Base-by-base conservation (phyloP, 495 filamentous ascomycete species). In the Lichina pygmaea region DNA sequence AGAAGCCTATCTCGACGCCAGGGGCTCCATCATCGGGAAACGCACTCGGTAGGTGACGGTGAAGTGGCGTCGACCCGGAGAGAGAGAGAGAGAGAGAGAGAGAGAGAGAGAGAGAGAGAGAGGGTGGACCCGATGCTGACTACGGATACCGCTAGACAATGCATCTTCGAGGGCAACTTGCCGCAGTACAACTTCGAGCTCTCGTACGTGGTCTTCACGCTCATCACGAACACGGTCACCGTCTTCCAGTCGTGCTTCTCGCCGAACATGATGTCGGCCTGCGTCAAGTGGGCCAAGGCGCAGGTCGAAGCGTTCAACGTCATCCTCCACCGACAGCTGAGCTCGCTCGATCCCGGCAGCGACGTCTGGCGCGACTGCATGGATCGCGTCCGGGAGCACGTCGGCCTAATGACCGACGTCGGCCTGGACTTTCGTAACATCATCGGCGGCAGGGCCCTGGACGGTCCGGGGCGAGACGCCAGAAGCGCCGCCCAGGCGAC, bases 261-360 rank as follows among this genome's bases (percentile, higher is more conserved):
- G 4, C 66, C 78, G 16, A 60, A 72, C 16, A 79, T 89, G 68
- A 84, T 81, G 64, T 89, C 81, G 51, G 83, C 85, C 5, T 85
- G 82, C 52, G 86, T 99, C 43, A 84, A 81, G 55, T 99, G 89
- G 89, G 86, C 83, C 15, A 93, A 93, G 56, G 76, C 86, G 56
- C 73, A 91, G 51, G 70, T 94, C 3, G 82, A 92, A 51, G 75
- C 73, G 5, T 95, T 94, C 64, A 94, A 94, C 54, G 69, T 62
- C 17, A 69, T 86, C 36, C 65, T 99, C 17, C 68, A 65, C 12
- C 67, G 86, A 48, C 89, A 95, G 60, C 60, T 99, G 42, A 84
- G 81, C 58, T 78, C 77, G 41, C 74, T 91, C 16, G 68, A 78
- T 47, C 72, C 67, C 16, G 72, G 73, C 12, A 68, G 67, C 43